phyloP scores from a whole-genome alignment of 257 asterid species.

The Fraxinus cuspidata region DNA sequence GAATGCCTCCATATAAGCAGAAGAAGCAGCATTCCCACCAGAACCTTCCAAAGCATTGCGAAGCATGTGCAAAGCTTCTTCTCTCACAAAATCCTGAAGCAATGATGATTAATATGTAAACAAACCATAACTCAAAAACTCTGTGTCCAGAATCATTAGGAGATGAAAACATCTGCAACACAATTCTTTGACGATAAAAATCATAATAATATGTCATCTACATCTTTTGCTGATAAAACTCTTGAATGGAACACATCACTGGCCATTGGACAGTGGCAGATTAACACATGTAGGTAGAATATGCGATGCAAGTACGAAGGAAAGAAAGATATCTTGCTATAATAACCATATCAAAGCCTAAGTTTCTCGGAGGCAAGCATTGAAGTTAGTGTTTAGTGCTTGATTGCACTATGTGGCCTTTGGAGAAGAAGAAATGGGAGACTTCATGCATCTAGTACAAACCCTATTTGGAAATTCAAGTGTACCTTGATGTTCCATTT shows the following conservation, averaged over 20 bases:
- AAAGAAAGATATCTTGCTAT: slow-evolving; percentile 17
- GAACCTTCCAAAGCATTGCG: slow-evolving; percentile 96
- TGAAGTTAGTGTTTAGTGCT: background rate
- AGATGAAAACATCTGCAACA: slow-evolving; percentile 3
- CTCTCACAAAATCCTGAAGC: slow-evolving; percentile 90
- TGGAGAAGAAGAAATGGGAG: slow-evolving; percentile 13
- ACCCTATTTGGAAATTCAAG: slow-evolving; percentile 10
- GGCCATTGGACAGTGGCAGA: slow-evolving; percentile 13
- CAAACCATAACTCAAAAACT: background rate
- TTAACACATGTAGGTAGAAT: slow-evolving; percentile 13
- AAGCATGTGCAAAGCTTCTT: slow-evolving; percentile 96
- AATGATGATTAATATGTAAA: slow-evolving; percentile 29
- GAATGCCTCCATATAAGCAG: slow-evolving; percentile 83
- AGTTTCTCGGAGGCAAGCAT: slow-evolving; percentile 11
- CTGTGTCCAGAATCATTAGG: slow-evolving; percentile 12
- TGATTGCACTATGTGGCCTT: background rate
- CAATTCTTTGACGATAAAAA: slow-evolving; percentile 18
- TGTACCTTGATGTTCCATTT: slow-evolving; percentile 17
- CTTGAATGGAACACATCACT: background rate
- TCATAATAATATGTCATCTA: slow-evolving; percentile 14
- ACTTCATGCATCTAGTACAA: slow-evolving; percentile 10
- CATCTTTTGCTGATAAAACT: slow-evolving; percentile 18
- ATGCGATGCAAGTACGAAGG: slow-evolving; percentile 24
- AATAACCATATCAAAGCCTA: slow-evolving; percentile 7
- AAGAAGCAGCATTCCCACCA: slow-evolving; percentile 75